Evolutionary conservation across 2,329 filamentous ascomycete genomes (phyloP), one percentile per base, ranked within the genome.

Genomic region (Chalaropsis thielavioides): DNA sequence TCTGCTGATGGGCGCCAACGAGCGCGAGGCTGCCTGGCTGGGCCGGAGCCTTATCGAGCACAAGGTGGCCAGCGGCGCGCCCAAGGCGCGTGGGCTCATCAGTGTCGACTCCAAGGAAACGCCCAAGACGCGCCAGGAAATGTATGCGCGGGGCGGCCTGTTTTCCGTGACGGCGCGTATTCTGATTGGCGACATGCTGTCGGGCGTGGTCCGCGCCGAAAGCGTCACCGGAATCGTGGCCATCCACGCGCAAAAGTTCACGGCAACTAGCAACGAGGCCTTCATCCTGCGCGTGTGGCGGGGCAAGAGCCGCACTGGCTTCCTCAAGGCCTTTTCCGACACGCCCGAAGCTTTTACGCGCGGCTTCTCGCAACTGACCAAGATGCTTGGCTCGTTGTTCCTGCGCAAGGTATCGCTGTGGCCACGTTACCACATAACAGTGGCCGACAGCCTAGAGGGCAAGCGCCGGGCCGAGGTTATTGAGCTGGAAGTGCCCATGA

Each of bases 151-250:
- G 67, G 94, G 94, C 13, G 94, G 94, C 61, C 89, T 97, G 69
- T 92, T 96, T 77, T 96, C 91, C 76, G 89, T 99, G 72, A 99
- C 94, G 17, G 96, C 92, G 66, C 87, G 92, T 64, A 99, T 99
- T 68, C 77, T 99, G 68, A 90, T 97, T 38, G 92, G 97, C 31
- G 94, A 99, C 74, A 81, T 99, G 61, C 76, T 99, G 68, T 95
- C 91, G n/a, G 82, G 81, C 35, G 77, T 97, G 59, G 79, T 99
- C 64, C 83, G 90, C 69, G 86, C 92, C 0, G 86, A 90, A 69
- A 92, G 85, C 56, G 85, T 99, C 68, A 96, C 92, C 0, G 94
- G 94, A 1, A 74, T 97, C 59, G 77, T 99, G 22, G 82, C 95
- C 38, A 78, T 99, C 64, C 94, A 97, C 75, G 91, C 92, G 5